A percentile compares a stretch with the other conserved stretches of the same genome.
phyloP scores from a whole-genome alignment of 1,284 basidiomycete genomes.

The Sporisorium reilianum region DNA sequence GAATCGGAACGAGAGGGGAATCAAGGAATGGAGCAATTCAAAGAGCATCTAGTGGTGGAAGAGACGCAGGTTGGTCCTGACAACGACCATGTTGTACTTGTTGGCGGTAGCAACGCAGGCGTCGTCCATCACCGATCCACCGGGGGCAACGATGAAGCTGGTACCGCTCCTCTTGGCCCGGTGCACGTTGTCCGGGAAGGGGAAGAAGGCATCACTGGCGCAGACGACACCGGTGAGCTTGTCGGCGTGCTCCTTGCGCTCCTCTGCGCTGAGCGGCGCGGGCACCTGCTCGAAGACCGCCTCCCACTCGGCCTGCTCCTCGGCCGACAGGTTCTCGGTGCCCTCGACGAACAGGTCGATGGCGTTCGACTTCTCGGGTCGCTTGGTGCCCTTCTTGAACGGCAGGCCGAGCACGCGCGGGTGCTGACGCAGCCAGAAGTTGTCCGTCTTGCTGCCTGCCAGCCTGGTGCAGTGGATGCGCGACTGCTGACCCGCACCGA shows the following conservation, averaged over 20 bases:
- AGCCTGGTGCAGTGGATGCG: constrained; percentile 99
- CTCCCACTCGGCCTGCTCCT: constrained; percentile 92
- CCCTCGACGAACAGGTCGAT: constrained; percentile 97
- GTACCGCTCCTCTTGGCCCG: constrained; percentile 91
- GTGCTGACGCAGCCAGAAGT: constrained; percentile 99
- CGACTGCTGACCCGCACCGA: constrained; percentile 97
- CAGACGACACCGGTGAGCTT: constrained; percentile 80
- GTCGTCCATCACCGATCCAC: constrained; percentile 95
- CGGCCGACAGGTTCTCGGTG: constrained; percentile 67
- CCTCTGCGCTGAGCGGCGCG: constrained; percentile 77
- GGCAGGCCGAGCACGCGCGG: constrained; percentile 88
- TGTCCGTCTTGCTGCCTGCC: constrained; percentile 96
- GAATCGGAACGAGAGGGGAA: neutral
- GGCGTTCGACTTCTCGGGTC: constrained; percentile 97
- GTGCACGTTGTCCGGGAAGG: constrained; percentile 98
- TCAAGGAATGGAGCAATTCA: neutral
- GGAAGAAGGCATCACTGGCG: constrained; percentile 98
- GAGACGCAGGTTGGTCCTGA: constrained; percentile 65
- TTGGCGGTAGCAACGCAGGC: constrained; percentile 66
- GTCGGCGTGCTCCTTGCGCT: constrained; percentile 73
- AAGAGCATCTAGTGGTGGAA: constrained; percentile 65
- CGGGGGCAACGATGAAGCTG: constrained; percentile 90
- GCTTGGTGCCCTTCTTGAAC: constrained; percentile 97
- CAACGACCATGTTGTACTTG: constrained; percentile 66
- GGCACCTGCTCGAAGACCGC: constrained; percentile 83